phyloP scores from a whole-genome alignment of 1,139 yeast species.

The Candida tropicalis region DNA sequence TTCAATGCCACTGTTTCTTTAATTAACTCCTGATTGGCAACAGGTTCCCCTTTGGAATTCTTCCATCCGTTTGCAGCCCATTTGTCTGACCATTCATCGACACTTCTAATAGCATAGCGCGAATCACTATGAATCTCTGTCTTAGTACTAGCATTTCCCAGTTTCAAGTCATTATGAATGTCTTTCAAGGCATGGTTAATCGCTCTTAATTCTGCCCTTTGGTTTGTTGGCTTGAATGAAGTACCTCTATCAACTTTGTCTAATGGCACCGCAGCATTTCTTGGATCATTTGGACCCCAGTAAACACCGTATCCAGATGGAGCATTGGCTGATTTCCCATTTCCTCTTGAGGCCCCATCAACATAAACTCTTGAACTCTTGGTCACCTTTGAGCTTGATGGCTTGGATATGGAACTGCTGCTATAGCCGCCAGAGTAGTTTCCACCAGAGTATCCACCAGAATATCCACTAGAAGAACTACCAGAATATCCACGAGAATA shows the following conservation, averaged over 20 bases:
- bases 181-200: constrained; percentile 54
- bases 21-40: constrained; percentile 56
- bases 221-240: constrained; percentile 61
- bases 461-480: constrained; percentile 3
- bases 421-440: no score
- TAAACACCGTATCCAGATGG: constrained; percentile 70
- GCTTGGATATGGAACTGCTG: no score
- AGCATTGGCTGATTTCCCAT: constrained; percentile 53
- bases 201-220: constrained; percentile 78
- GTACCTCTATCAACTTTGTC: constrained; percentile 23
- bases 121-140: constrained; percentile 59
- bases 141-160: constrained; percentile 16
- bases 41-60: constrained; percentile 43
- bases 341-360: constrained; percentile 71
- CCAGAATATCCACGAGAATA: constrained; percentile 1
- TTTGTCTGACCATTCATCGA: constrained; percentile 51
- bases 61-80: constrained; percentile 63
- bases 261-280: constrained; percentile 58
- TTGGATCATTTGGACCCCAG: constrained; percentile 56
- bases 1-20: constrained; percentile 26
- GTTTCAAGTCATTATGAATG: constrained; percentile 28
- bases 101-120: constrained; percentile 49
- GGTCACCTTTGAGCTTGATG: not conserved
- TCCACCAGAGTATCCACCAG: constrained; percentile 3
- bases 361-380: constrained; percentile 43